Evolutionary conservation across 441 rosid species (phyloP).

Genomic region (Lepidium campestre): DNA sequence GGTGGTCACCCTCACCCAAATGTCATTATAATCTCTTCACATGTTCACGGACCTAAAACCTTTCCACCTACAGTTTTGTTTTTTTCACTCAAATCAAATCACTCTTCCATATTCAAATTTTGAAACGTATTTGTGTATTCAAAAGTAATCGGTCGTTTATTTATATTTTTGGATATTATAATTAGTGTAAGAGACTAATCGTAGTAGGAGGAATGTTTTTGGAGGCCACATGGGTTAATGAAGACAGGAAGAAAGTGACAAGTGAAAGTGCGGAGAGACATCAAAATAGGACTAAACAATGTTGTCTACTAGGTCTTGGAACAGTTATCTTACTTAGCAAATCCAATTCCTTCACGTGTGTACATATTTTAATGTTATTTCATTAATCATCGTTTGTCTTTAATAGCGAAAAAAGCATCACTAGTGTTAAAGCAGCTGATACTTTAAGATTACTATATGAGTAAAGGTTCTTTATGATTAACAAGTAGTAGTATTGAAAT

Average conservation of each 20-base stretch:
- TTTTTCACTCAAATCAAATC: neutral
- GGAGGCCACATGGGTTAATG: constrained; percentile 17
- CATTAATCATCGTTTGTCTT: neutral
- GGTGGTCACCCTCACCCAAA: constrained; percentile 15
- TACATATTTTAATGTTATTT: constrained; percentile 5
- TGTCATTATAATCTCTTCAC: neutral
- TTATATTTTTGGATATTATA: neutral
- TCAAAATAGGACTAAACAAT: neutral
- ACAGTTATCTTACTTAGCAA: constrained; percentile 1
- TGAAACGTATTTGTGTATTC: neutral
- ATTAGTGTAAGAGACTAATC: neutral
- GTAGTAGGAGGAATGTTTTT: constrained; percentile 17
- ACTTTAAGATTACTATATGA: neutral
- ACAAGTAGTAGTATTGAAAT: neutral
- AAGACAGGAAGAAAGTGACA: constrained; percentile 10
- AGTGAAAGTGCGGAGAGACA: neutral
- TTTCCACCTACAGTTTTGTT: neutral
- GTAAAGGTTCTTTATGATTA: neutral
- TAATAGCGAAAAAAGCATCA: neutral
- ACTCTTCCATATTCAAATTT: neutral
- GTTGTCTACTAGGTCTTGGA: neutral
- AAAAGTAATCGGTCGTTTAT: neutral
- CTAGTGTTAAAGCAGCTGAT: neutral
- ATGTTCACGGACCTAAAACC: constrained; percentile 9
- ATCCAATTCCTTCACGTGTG: constrained; percentile 23